Evolutionary conservation across 306 rosid genomes (phyloP), one percentile per base, ranked within the genome.

Genomic region (Vigna nakashimae): DNA sequence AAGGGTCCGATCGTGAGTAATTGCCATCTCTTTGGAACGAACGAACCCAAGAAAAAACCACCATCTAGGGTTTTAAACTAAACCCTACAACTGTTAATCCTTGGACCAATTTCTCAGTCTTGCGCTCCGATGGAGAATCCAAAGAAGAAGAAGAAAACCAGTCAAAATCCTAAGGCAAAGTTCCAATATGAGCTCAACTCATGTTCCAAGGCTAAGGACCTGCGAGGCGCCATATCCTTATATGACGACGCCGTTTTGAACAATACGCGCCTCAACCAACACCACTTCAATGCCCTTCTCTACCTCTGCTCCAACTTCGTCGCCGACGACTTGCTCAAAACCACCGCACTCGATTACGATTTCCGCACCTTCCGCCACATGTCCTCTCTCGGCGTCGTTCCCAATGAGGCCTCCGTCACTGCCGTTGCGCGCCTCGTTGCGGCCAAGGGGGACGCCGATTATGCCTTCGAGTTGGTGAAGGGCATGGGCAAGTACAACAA

Each of bases 391-490:
- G 84, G 75, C 0, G 45, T 90, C 26, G 59, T 7, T 22, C 98
- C 97, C 32, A 92, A 88, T 32, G 98, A 95, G 78, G 98, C 98
- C 38, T 62, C 98, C 4, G 65, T 95, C 74, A 90, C 97, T 2
- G 87, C 96, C 11, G 82, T 85, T 1, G 93, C 93, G 1, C 85
- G 98, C 69, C 90, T 94, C 1, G 90, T 95, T 6, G 97, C 92
- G 0, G 20, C 20, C 20, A 18, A 18, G 20, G 20, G 20, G 0
- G 20, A 18, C 20, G 20, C 20, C 20, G 20, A 18, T 18, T 18
- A 18, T 18, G 20, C 20, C 20, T 18, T 18, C 20, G 20, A 18
- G 20, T 18, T 18, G 20, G 20, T 18, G 20, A 18, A 18, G 20
- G 20, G 20, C 20, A 18, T 18, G 20, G 20, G 20, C 20, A 18